phyloP scores from a whole-genome alignment of 768 basidiomycete species.

The Panus rudis region DNA sequence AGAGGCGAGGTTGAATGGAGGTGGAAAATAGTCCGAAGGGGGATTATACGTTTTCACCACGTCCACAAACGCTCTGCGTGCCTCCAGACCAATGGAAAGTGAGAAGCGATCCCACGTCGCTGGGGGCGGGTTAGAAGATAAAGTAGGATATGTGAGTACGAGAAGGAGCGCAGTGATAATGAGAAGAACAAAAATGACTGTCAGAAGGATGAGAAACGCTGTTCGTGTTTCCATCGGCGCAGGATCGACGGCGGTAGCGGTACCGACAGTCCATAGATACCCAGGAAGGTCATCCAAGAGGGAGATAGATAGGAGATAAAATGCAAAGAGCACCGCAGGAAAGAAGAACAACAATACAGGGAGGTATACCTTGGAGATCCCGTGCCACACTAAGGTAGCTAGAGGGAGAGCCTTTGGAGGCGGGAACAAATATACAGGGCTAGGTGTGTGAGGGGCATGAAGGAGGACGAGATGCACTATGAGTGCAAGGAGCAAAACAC shows the following conservation, averaged over 20 bases:
- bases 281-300: conserved; percentile 30
- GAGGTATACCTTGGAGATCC: conserved; percentile 29
- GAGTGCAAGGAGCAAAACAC: conserved; percentile 33
- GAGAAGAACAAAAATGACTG: conserved; percentile 28
- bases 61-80: conserved; percentile 34
- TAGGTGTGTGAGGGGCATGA: conserved; percentile 39
- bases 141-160: conserved; percentile 20
- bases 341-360: conserved; percentile 42
- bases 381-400: conserved; percentile 33
- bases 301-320: conserved; percentile 41
- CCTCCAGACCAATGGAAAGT: conserved; percentile 31
- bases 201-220: conserved; percentile 33
- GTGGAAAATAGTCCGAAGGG: conserved; percentile 39
- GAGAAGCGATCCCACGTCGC: conserved; percentile 46
- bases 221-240: conserved; percentile 44
- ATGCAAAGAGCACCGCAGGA: conserved; percentile 37
- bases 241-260: conserved; percentile 14
- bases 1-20: conserved; percentile 44
- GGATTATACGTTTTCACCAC: conserved; percentile 27
- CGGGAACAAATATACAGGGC: conserved; percentile 37
- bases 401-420: conserved; percentile 37
- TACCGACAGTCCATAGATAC: conserved; percentile 13
- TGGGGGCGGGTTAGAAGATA: not conserved
- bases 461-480: conserved; percentile 36
- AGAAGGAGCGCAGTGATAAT: conserved; percentile 29